phyloP scores from a whole-genome alignment of 768 basidiomycete species.

The Podaxis sp. region DNA sequence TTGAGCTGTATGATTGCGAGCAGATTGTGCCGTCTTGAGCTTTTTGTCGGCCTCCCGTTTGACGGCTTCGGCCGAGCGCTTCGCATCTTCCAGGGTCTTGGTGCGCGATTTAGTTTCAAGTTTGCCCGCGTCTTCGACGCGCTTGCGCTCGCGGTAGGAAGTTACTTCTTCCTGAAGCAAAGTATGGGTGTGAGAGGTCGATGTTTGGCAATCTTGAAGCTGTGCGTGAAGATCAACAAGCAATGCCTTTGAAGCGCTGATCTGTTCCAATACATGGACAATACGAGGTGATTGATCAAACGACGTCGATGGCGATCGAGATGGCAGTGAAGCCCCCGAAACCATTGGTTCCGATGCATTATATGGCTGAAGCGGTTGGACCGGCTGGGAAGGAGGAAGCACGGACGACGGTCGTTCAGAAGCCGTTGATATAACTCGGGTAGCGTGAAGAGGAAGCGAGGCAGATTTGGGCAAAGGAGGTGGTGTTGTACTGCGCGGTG shows the following conservation, averaged over 20 bases:
- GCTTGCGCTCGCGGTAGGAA: constrained; percentile 66
- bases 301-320: constrained; percentile 36
- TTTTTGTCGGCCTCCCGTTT: constrained; percentile 88
- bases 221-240: constrained; percentile 69
- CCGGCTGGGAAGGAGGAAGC: constrained; percentile 22
- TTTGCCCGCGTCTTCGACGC: constrained; percentile 76
- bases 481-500: constrained; percentile 65
- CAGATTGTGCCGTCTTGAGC: constrained; percentile 61
- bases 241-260: constrained; percentile 54
- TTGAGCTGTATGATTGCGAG: constrained; percentile 57
- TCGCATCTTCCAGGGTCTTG: constrained; percentile 82
- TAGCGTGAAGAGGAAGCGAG: constrained; percentile 71
- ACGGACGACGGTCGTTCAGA: constrained; percentile 26
- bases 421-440: constrained; percentile 33
- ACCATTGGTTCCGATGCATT: constrained; percentile 24
- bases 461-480: constrained; percentile 83
- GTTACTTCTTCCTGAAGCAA: constrained; percentile 72
- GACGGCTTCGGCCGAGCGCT: constrained; percentile 73
- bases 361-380: constrained; percentile 18
- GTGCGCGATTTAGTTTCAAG: constrained; percentile 79
- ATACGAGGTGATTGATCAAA: constrained; percentile 68
- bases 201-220: constrained; percentile 54
- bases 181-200: constrained; percentile 55
- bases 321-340: constrained; percentile 25
- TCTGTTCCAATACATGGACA: constrained; percentile 72